phyloP scores from a whole-genome alignment of 2,329 filamentous ascomycete genomes.

The Karstenula rhodostoma region DNA sequence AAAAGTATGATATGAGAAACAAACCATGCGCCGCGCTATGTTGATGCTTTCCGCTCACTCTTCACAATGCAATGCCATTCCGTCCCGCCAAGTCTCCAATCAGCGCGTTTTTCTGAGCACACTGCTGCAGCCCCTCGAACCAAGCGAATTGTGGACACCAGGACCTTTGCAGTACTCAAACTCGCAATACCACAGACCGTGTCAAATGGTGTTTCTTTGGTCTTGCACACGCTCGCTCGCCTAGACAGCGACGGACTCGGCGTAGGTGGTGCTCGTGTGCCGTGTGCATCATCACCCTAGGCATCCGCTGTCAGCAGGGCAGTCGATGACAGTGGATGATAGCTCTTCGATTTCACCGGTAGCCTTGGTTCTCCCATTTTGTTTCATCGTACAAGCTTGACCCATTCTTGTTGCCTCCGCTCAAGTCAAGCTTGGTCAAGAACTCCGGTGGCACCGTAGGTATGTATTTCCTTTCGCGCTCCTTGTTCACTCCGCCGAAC shows the following conservation, averaged over 20 bases:
- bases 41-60: slow-evolving; percentile 10
- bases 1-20: slow-evolving; percentile 4
- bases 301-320: slow-evolving; percentile 9
- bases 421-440: slow-evolving; percentile 80
- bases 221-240: slow-evolving; percentile 2
- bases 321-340: neutral
- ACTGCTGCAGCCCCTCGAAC: too few relatives aligned
- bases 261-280: slow-evolving; percentile 6
- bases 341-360: slow-evolving; percentile 35
- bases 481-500: slow-evolving; percentile 89
- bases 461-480: slow-evolving; percentile 93
- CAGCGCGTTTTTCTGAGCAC: neutral
- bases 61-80: slow-evolving; percentile 6
- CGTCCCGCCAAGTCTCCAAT: neutral
- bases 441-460: slow-evolving; percentile 95
- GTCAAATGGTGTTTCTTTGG: neutral
- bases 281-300: slow-evolving; percentile 10
- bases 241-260: slow-evolving; percentile 10
- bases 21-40: slow-evolving; percentile 16
- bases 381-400: slow-evolving; percentile 38
- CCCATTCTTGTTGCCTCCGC: slow-evolving; percentile 46
- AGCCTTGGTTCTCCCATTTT: slow-evolving; percentile 45
- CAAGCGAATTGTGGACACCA: neutral
- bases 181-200: neutral
- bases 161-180: neutral